Evolutionary conservation across 106 monocot species (phyloP).

Genomic region (Cymbidium sinense): DNA sequence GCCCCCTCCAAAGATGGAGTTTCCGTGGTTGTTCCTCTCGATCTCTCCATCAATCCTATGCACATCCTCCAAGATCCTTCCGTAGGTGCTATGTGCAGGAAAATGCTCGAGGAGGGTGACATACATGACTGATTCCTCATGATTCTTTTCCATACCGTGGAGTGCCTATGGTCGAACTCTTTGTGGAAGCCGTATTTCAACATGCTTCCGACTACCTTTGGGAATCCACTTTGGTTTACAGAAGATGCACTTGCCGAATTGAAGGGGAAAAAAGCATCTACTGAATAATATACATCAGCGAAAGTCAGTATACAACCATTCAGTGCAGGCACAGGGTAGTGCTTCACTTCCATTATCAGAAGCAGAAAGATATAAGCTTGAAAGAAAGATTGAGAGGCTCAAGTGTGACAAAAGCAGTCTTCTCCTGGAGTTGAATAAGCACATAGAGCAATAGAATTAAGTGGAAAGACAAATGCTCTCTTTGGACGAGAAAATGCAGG

Average conservation of each 20-base stretch:
- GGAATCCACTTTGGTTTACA: constrained; percentile 78
- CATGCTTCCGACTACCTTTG: constrained; percentile 78
- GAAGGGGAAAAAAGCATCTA: constrained; percentile 82
- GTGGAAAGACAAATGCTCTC: constrained; percentile 44
- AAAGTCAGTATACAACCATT: constrained; percentile 62
- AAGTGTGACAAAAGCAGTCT: too few relatives aligned
- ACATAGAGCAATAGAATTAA: constrained; percentile 26
- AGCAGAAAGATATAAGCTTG: too few relatives aligned
- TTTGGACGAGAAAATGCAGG: too few relatives aligned
- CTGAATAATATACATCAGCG: too few relatives aligned
- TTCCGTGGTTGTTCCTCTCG: too few relatives aligned
- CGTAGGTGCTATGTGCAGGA: constrained; percentile 53
- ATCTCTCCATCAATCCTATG: constrained; percentile 95
- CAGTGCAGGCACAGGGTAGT: constrained; percentile 24
- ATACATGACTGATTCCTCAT: constrained; percentile 84
- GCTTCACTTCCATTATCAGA: constrained; percentile 24
- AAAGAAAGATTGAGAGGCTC: too few relatives aligned
- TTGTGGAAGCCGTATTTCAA: constrained; percentile 95
- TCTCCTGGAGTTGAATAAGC: too few relatives aligned
- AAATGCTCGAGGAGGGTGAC: constrained; percentile 63
- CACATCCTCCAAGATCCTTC: constrained; percentile 71
- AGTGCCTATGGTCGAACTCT: constrained; percentile 63
- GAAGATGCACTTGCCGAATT: constrained; percentile 78
- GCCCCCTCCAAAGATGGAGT: too few relatives aligned
- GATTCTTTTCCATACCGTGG: constrained; percentile 73